Conservation (phyloP, 257 asterid genomes). For the Asclepias syriaca region DNA sequence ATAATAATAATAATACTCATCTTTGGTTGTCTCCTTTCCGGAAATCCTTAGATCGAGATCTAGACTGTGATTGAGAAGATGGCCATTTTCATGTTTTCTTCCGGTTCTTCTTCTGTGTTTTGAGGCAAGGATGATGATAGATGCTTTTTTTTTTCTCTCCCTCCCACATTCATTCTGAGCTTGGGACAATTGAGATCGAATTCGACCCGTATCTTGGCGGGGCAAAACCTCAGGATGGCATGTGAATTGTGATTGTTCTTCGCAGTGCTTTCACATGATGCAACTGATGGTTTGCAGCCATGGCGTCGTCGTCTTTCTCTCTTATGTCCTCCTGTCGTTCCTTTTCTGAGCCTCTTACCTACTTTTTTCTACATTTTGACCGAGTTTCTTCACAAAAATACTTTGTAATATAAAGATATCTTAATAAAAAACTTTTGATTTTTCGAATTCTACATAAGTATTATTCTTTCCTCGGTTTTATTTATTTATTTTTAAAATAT, state of each 20-base stretch:
- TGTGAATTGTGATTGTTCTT: not conserved
- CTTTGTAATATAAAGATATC: no score
- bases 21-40: no score
- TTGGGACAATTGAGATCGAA: not conserved
- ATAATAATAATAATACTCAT: no score
- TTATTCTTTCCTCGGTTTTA: no score
- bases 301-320: not conserved
- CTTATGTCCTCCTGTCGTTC: not conserved
- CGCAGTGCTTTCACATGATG: not conserved
- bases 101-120: no score
- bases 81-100: no score
- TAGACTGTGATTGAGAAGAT: no score
- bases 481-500: no score
- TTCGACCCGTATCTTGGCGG: conserved; percentile 4
- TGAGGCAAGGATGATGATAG: conserved; percentile 5
- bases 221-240: conserved; percentile 1
- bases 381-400: no score
- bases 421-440: no score
- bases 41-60: no score
- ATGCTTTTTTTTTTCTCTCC: not conserved
- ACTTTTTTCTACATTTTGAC: not conserved
- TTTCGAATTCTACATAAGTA: no score
- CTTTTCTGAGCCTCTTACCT: not conserved
- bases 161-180: not conserved
- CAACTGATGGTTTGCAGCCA: conserved; percentile 5